Evolutionary conservation across 805 yeast genomes (phyloP).

Genomic region (Cyberlindnera suaveolens): DNA sequence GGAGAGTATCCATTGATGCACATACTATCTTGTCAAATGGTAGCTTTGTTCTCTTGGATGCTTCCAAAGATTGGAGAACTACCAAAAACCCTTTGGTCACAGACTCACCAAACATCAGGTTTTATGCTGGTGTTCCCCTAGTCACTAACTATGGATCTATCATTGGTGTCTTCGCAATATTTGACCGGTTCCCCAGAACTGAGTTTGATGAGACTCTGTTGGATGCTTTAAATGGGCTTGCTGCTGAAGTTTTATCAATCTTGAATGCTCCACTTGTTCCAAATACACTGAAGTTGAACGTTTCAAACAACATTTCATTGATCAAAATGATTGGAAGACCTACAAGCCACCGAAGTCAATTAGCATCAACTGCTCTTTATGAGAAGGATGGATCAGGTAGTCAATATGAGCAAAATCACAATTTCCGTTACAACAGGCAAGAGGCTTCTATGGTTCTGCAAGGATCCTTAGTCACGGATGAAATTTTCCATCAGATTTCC

Average conservation of each 20-base stretch:
- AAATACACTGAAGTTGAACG: not conserved
- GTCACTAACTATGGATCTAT: constrained; percentile 32
- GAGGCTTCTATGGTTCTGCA: constrained; percentile 15
- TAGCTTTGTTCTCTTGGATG: constrained; percentile 50
- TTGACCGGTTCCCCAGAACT: constrained; percentile 40
- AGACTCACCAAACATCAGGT: constrained; percentile 51
- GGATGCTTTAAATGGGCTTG: constrained; percentile 29
- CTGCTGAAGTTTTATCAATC: constrained; percentile 36
- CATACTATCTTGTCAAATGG: constrained; percentile 59
- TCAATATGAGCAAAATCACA: constrained; percentile 46
- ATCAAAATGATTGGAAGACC: constrained; percentile 47
- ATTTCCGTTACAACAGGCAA: constrained; percentile 35
- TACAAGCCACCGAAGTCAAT: constrained; percentile 36
- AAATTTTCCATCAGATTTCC: constrained; percentile 31
- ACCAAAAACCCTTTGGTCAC: constrained; percentile 55
- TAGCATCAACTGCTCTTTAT: constrained; percentile 34
- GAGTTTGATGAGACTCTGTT: constrained; percentile 32
- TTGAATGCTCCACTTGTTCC: constrained; percentile 30
- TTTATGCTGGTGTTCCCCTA: constrained; percentile 64
- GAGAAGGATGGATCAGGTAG: constrained; percentile 63
- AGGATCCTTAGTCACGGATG: constrained; percentile 25
- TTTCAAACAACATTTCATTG: constrained; percentile 6
- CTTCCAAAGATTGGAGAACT: constrained; percentile 68
- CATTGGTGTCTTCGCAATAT: constrained; percentile 55
- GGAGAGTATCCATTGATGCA: constrained; percentile 57